Evolutionary conservation across 768 basidiomycete genomes (phyloP).

Genomic region (Pleurotus ostreatus): DNA sequence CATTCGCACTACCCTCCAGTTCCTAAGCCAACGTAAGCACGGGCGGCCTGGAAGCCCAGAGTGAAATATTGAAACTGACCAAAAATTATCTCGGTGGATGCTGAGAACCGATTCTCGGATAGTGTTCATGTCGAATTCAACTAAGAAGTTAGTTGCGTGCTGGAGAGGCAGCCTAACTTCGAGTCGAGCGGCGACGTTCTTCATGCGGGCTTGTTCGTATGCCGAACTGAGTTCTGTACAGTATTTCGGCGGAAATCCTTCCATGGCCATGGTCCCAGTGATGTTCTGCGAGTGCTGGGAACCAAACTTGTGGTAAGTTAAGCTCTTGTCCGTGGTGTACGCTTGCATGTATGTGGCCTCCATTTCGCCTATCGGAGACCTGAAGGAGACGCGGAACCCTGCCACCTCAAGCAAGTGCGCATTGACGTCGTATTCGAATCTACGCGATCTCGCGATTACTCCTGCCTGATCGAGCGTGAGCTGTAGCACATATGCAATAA

Average conservation of each 20-base stretch:
- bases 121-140: background rate
- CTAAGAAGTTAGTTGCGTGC: background rate
- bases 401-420: background rate
- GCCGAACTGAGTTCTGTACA: background rate
- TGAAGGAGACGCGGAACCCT: background rate
- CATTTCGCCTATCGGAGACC: background rate
- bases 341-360: background rate
- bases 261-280: background rate
- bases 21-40: background rate
- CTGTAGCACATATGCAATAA: no score
- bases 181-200: background rate
- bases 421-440: background rate
- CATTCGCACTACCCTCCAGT: background rate
- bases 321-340: background rate
- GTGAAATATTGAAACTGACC: background rate
- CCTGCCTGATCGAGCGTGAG: background rate
- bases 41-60: background rate
- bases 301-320: background rate
- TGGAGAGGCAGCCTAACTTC: background rate
- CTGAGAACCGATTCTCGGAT: background rate
- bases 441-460: background rate
- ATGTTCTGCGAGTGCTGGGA: background rate
- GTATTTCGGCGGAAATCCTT: background rate
- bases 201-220: background rate
- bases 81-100: background rate